These are phyloP conservation scores for Drechslerella coelobrocha DNA, from an alignment of 2,329 filamentous ascomycete genomes.

Conservation along the genomic window DNA sequence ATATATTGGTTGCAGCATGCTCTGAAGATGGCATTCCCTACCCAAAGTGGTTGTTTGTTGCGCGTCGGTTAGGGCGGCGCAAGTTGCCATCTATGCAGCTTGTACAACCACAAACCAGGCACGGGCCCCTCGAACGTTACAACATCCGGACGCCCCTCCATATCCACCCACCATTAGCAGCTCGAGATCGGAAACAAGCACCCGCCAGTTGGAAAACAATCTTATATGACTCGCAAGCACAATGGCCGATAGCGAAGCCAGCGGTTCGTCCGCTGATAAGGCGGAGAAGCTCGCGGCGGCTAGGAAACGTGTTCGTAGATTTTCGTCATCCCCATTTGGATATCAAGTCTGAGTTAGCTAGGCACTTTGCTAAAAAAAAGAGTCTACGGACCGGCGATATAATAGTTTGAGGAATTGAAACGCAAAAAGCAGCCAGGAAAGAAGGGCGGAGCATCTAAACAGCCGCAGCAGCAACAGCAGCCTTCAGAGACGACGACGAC, in stretches of 20 bases:
- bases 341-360: neutral
- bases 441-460: conserved; percentile 8
- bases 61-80: too few relatives aligned
- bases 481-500: too few relatives aligned
- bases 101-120: too few relatives aligned
- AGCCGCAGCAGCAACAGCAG: neutral
- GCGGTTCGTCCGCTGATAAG: conserved; percentile 13
- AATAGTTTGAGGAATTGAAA: conserved; percentile 46
- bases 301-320: conserved; percentile 24
- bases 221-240: neutral
- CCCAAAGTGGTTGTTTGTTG: too few relatives aligned
- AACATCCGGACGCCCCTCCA: too few relatives aligned
- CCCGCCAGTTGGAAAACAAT: neutral
- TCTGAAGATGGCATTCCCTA: too few relatives aligned
- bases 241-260: conserved; percentile 32
- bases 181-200: too few relatives aligned
- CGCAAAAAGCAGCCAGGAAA: conserved; percentile 49
- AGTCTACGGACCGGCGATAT: neutral
- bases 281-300: conserved; percentile 48
- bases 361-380: neutral
- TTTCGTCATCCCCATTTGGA: neutral
- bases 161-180: too few relatives aligned
- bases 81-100: too few relatives aligned
- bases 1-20: too few relatives aligned
- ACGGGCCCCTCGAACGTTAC: too few relatives aligned